Percentiles rank a stretch among this genome's conserved stretches.
phyloP scores from a whole-genome alignment of 2,329 filamentous ascomycete species.

The Plenodomus lindquistii region DNA sequence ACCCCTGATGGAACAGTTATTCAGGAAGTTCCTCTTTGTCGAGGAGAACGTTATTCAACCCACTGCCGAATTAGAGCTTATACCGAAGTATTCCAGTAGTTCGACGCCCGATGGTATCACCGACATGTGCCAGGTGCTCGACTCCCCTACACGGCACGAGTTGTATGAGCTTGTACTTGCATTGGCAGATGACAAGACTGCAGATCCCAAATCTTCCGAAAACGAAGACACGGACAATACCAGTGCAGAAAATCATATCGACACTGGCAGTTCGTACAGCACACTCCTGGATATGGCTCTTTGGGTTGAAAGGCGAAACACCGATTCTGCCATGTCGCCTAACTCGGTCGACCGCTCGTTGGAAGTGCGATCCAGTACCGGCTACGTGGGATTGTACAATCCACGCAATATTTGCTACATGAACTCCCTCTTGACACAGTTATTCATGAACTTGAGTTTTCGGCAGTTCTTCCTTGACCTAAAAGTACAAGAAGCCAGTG shows the following conservation, averaged over 20 bases:
- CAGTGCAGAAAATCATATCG: background rate
- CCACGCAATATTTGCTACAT: constrained; percentile 96
- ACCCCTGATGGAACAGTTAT: constrained; percentile 36
- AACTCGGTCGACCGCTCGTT: constrained; percentile 63
- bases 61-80: background rate
- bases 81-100: background rate
- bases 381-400: constrained; percentile 88
- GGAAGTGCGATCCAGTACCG: constrained; percentile 73
- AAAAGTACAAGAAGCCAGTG: constrained; percentile 57
- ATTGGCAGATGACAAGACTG: constrained; percentile 33
- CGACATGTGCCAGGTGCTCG: background rate
- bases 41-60: constrained; percentile 17
- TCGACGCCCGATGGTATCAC: background rate
- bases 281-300: constrained; percentile 33
- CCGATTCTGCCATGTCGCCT: constrained; percentile 63
- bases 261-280: constrained; percentile 22
- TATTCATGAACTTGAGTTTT: constrained; percentile 94
- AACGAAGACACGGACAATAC: too few relatives aligned
- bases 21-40: constrained; percentile 43
- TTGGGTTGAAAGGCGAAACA: constrained; percentile 21
- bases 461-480: constrained; percentile 75
- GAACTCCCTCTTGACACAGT: constrained; percentile 90
- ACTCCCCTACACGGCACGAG: constrained; percentile 31
- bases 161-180: constrained; percentile 43
- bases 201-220: too few relatives aligned